Conservation (phyloP, 2,329 filamentous ascomycete species). For the Fusarium sp. region DNA sequence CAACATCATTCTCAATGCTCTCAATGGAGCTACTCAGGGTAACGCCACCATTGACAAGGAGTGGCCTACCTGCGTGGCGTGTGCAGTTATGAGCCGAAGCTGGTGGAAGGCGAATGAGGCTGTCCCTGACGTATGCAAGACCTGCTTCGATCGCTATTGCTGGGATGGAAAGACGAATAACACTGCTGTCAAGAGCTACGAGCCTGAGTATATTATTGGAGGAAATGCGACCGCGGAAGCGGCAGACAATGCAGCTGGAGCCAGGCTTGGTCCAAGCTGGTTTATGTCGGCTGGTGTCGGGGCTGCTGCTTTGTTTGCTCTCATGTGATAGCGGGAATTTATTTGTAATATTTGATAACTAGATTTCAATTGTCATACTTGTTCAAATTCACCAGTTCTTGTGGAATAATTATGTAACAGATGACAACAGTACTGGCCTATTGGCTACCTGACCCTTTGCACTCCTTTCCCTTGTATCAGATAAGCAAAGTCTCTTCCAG, state of each 20-base stretch:
- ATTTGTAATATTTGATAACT: neutral
- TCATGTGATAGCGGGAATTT: neutral
- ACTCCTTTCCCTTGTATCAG: rapidly evolving
- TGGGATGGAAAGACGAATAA: conserved; percentile 78
- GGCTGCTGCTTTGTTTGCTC: neutral
- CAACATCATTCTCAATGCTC: conserved; percentile 85
- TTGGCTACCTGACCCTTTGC: neutral
- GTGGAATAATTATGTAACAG: neutral
- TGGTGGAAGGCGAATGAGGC: conserved; percentile 73
- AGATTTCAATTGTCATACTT: neutral
- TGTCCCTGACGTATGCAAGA: conserved; percentile 74
- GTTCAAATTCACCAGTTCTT: rapidly evolving
- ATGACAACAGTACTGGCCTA: too few relatives aligned
- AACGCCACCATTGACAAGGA: conserved; percentile 77
- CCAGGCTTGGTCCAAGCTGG: neutral
- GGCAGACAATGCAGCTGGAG: neutral
- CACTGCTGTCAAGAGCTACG: conserved; percentile 45
- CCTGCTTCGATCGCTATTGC: conserved; percentile 86
- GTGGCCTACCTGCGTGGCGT: conserved; percentile 89
- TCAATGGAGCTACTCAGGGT: conserved; percentile 80
- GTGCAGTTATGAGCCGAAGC: conserved; percentile 82
- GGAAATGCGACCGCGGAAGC: conserved; percentile 27
- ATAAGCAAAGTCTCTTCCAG: rapidly evolving
- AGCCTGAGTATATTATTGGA: conserved; percentile 40
- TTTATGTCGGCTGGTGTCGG: neutral